Evolutionary conservation across 768 basidiomycete genomes (phyloP), one percentile per base, ranked within the genome.

Genomic region (Pleurotus salmoneostramineus): DNA sequence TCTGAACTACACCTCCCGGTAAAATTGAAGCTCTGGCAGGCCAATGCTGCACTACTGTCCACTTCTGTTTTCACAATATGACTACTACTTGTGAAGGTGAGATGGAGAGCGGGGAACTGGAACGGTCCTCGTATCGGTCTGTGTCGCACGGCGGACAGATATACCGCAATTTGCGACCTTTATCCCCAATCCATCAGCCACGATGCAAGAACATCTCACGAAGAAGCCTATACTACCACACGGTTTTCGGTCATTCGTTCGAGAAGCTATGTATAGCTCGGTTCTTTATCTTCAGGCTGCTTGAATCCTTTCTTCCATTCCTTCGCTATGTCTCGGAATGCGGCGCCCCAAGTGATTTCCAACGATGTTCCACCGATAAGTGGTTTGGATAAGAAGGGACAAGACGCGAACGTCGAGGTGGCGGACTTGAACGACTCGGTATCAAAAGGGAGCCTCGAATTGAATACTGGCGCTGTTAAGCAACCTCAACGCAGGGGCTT

Each of bases 401-500:
- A 11, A 6, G 44, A 11, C 10, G 44, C 6, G 44, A 45, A 17
- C 44, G 44, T 17, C 17, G 50, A 42, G 11, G 40, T 43, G 7
- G 52, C 40, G 21, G 40, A 42, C 32, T 21, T 31, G 40, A 15
- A 40, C 32, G 35, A n/a, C 43, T 14, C 40, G 15, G 15, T 27
- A 10, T 40, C 36, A n/a, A 55, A 55, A 21, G 52, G 40, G 10
- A 55, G 52, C 31, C 12, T 55, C 8, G 40, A 43, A 31, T 40
- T 10, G 40, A 31, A 17, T 15, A 42, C n/a, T 5, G 21, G 21
- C 21, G 21, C 21, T 27, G 52, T 8, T 14, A 43, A 4, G 36
- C n/a, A 15, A 17, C 52, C 52, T 7, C 37, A 31, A 5, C 52
- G 40, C 52, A 64, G 67, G 37, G 59, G 64, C n/a, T 54, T 61